phyloP scores from a whole-genome alignment of 257 asterid genomes.

The Fraxinus cuspidata region DNA sequence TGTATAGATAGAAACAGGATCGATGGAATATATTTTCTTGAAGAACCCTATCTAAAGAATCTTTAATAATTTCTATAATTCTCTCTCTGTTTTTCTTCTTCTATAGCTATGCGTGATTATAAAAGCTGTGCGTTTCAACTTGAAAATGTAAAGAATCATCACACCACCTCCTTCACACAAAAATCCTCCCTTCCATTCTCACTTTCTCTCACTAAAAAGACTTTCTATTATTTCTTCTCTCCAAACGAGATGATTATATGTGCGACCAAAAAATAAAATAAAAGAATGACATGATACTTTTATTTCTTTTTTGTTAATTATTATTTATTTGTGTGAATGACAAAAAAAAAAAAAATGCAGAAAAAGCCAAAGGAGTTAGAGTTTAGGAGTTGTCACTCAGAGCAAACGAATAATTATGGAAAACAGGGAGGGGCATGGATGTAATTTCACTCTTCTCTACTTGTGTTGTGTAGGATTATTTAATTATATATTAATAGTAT shows the following conservation, averaged over 20 bases:
- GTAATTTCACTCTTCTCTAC: neutral
- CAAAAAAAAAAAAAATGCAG: neutral
- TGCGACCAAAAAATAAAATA: neutral
- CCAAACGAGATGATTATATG: slow-evolving; percentile 17
- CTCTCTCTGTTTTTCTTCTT: neutral
- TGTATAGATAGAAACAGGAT: slow-evolving; percentile 18
- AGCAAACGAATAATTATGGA: too few species aligned
- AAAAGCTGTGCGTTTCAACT: slow-evolving; percentile 42
- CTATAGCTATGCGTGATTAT: slow-evolving; percentile 18
- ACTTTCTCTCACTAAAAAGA: slow-evolving; percentile 1
- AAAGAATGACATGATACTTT: neutral
- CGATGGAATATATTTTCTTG: slow-evolving; percentile 11
- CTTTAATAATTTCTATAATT: neutral
- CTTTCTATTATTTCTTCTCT: slow-evolving; percentile 33
- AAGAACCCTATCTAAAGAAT: slow-evolving; percentile 1
- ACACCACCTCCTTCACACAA: slow-evolving; percentile 47
- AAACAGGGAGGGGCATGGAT: too few species aligned
- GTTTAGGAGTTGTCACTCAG: slow-evolving; percentile 4
- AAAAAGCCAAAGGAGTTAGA: slow-evolving; percentile 39
- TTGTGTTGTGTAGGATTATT: neutral
- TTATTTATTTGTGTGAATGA: neutral
- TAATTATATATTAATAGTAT: slow-evolving; percentile 1
- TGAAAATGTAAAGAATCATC: slow-evolving; percentile 56
- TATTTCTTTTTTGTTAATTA: too few species aligned
- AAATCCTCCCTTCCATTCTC: slow-evolving; percentile 19